A percentile compares a stretch with the other conserved stretches of the same genome.
These are phyloP conservation scores for Penicillium robsamsonii DNA, from an alignment of 495 filamentous ascomycete species.

Conservation along the genomic window DNA sequence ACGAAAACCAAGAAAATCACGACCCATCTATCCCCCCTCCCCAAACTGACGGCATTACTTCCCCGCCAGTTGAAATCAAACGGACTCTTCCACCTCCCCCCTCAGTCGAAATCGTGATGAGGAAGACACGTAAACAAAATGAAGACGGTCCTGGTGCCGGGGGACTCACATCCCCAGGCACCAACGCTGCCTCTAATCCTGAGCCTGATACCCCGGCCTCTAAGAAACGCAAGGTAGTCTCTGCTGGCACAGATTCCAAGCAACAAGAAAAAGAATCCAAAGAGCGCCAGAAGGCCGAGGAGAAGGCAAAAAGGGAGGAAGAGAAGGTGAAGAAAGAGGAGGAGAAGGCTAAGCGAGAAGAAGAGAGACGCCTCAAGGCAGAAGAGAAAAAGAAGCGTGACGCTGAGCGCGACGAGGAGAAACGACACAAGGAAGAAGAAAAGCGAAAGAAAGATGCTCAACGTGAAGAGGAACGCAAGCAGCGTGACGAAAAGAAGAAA, in stretches of 20 bases:
- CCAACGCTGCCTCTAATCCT: slow-evolving; percentile 6
- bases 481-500: slow-evolving; percentile 52
- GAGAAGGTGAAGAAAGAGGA: slow-evolving; percentile 42
- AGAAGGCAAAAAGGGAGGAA: slow-evolving; percentile 45
- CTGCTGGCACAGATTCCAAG: slow-evolving; percentile 53
- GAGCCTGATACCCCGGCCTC: slow-evolving; percentile 16
- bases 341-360: slow-evolving; percentile 47
- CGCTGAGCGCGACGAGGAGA: slow-evolving; percentile 46
- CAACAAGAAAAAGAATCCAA: slow-evolving; percentile 55
- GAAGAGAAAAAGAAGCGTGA: slow-evolving; percentile 44
- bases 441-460: slow-evolving; percentile 26
- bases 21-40: slow-evolving; percentile 11
- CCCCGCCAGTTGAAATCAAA: not conserved
- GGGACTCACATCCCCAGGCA: not conserved
- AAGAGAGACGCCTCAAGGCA: slow-evolving; percentile 39
- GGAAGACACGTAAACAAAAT: not conserved
- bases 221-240: slow-evolving; percentile 55
- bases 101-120: slow-evolving; percentile 13
- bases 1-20: slow-evolving; percentile 33
- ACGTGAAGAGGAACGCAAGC: slow-evolving; percentile 31
- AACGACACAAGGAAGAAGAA: slow-evolving; percentile 50
- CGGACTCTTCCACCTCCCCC: not conserved
- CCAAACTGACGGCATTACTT: not conserved
- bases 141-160: not conserved
- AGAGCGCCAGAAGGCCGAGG: slow-evolving; percentile 42